Percentiles rank a stretch among this genome's conserved stretches.
These are phyloP conservation scores for Fusarium sp. DNA, from an alignment of 2,329 filamentous ascomycete species.

Conservation along the genomic window DNA sequence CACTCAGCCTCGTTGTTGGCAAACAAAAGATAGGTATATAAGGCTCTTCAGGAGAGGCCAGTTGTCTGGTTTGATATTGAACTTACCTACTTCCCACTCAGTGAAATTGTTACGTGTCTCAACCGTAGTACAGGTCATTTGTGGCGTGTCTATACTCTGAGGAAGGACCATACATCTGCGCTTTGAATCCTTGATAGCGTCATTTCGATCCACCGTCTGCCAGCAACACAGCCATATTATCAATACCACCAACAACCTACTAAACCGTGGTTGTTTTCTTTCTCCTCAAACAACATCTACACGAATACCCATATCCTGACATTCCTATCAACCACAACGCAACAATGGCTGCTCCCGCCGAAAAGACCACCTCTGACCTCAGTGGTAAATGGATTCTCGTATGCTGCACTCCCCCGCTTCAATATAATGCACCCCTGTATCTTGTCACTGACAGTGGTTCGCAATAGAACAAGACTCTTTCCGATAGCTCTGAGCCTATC, in stretches of 20 bases:
- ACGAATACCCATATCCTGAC: neutral
- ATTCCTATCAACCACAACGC: neutral
- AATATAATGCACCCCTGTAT: neutral
- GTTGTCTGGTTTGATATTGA: neutral
- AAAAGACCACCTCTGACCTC: slow-evolving; percentile 73
- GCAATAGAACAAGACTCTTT: slow-evolving; percentile 77
- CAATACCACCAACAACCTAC: neutral
- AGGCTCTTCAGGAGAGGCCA: neutral
- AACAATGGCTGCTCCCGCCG: slow-evolving; percentile 76
- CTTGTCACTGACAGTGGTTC: slow-evolving; percentile 3
- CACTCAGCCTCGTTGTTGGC: neutral
- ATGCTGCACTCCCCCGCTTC: slow-evolving; percentile 42
- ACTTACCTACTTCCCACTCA: neutral
- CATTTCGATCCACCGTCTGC: slow-evolving; percentile 30
- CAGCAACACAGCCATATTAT: slow-evolving; percentile 18
- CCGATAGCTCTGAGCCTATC: slow-evolving; percentile 73
- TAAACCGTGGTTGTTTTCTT: neutral
- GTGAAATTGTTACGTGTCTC: neutral
- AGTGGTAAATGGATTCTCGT: slow-evolving; percentile 77
- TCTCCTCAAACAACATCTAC: neutral
- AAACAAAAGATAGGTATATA: neutral
- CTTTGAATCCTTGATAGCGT: slow-evolving; percentile 25
- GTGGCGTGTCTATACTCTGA: neutral
- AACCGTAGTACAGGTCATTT: neutral
- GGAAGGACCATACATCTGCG: slow-evolving; percentile 6